Base-by-base conservation (phyloP, 1,139 yeast genomes). In the Geotrichum citri-aurantii region DNA sequence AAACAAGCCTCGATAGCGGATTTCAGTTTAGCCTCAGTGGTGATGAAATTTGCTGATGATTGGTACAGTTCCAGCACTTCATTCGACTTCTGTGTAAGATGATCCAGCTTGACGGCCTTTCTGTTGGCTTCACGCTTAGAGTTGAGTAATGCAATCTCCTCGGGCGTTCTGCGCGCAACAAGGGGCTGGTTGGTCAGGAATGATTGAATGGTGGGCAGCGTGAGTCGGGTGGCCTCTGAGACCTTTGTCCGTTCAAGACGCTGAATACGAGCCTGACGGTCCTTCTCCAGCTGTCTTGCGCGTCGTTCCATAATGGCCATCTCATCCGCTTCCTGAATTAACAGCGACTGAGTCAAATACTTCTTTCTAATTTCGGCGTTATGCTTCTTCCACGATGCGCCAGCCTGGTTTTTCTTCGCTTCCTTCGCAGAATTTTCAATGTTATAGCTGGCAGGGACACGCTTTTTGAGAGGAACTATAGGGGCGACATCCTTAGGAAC, bases 141-240 rank as follows among this genome's bases (percentile, higher is more conserved):
- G 50, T 70, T 65, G 61, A 86, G 71, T 49, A 79, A 69, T 56
- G 77, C 77, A 50, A 71, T 70, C 70, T 90, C 95, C 67, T 84
- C 91, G 42, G 75, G 77, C 0, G 95, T 86, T 71, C 97, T 80
- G 57, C 76, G 81, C 69, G 86, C 80, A 77, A 91, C 81, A 62
- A 90, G 71, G 64, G 87, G 75, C 48, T 56, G 29, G 55, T 27
- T 24, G 17, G 52, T 57, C 64, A 86, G 79, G 27, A 69, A 64
- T 49, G 82, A 78, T 66, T 87, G 92, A 63, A 91, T 78, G 1
- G 96, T 88, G 52, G 97, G 97, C 57, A 89, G 78, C 1, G 96
- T 88, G 66, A 86, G 79, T 66, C 76, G 75, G 52, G 84, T 79
- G 23, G 90, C 84, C 60, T 77, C 79, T 5, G 84, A 76, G 63